Evolutionary conservation across 1,284 basidiomycete species (phyloP), one percentile per base, ranked within the genome.

Genomic region (Puccinia coronata): DNA sequence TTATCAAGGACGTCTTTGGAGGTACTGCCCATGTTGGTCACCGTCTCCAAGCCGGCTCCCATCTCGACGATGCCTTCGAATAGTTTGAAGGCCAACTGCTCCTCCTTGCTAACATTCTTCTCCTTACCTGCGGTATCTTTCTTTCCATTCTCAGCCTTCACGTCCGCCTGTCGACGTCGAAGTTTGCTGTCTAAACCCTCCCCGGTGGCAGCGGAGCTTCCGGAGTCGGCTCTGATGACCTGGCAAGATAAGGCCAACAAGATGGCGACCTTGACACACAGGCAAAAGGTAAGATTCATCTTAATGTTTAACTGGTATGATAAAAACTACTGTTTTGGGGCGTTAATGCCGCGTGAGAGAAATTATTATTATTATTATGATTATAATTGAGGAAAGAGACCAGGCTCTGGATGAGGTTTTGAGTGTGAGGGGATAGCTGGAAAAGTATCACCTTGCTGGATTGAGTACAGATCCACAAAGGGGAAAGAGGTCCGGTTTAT

Each of bases 11-110:
- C 55, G 53, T 72, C 31, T 25, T 72, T 55, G 5, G 70, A 55
- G 34, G 23, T 55, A 23, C 70, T 72, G 31, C 70, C 70, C 34
- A 72, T 39, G 70, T 34, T 72, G 20, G 70, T 72, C 11, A 72
- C 70, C 20, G 2, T 16, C 39, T 72, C 70, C 70, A 72, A 72
- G 51, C 70, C 51, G 31, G 23, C 31, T 18, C 70, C 70, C 70
- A 72, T 55, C 9, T 51, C 28, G 51, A 72, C 55, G 16, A 72
- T 55, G 20, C 47, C 34, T 49, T 72, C 70, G 70, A 72, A 72
- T 9, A 72, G 28, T 34, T 72, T 55, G 14, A 28, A 39, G 23
- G 70, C 70, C 9, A 72, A 23, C 34, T 72, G 47, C 28, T 72
- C 70, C 20, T 72, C 70, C 34, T 72, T 72, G 28, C 47, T 53